Percentiles rank a stretch among this genome's conserved stretches.
Evolutionary conservation across 2,329 filamentous ascomycete genomes (phyloP).

Genomic region (Diaporthe sp.): DNA sequence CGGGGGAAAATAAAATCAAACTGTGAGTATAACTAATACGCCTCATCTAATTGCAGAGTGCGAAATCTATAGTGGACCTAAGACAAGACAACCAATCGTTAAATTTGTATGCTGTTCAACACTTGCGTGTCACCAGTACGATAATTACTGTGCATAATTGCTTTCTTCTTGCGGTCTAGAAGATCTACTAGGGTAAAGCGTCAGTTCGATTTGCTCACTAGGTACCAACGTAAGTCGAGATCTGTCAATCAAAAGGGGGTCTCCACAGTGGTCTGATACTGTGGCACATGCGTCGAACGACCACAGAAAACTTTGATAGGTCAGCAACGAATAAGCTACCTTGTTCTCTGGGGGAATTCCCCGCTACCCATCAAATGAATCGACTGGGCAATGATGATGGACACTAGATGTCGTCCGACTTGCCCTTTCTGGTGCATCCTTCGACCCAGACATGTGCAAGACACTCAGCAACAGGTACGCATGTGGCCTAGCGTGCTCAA

Average conservation of each 20-base stretch:
- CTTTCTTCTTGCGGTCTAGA: background rate
- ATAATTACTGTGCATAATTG: background rate
- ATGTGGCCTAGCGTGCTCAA: constrained; percentile 7
- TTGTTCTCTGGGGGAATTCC: background rate
- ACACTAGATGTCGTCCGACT: background rate
- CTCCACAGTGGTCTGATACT: constrained; percentile 26
- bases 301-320: constrained; percentile 10
- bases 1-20: background rate
- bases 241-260: constrained; percentile 15
- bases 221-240: background rate
- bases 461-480: background rate
- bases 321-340: constrained; percentile 14
- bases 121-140: background rate
- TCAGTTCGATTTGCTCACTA: background rate
- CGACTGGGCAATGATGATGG: background rate
- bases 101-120: no score
- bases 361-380: constrained; percentile 11
- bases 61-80: background rate
- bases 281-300: constrained; percentile 8
- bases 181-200: no score
- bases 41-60: no score
- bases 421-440: constrained; percentile 22
- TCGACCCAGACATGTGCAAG: background rate
- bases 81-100: background rate
- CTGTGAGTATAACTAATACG: background rate